Percentiles rank a stretch among this genome's conserved stretches.
Evolutionary conservation across 345 rosid genomes (phyloP).

Genomic region (Reutealis trisperma): DNA sequence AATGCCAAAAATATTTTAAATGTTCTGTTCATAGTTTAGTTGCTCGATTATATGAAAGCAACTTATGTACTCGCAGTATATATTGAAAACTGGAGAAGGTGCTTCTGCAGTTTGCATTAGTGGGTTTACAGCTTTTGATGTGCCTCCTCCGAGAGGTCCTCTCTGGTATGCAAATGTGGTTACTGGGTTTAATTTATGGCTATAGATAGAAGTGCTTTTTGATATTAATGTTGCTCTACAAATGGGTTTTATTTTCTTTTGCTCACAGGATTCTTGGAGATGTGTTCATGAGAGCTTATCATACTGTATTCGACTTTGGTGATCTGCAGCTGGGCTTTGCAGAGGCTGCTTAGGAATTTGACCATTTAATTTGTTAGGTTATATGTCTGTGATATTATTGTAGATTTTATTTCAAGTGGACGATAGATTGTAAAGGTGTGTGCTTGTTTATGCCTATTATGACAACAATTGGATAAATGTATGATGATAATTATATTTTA

Average conservation of each 20-base stretch:
- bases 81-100: constrained; percentile 62
- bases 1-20: no score
- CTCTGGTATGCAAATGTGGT: constrained; percentile 46
- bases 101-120: constrained; percentile 56
- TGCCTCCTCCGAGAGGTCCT: constrained; percentile 73
- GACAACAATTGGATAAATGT: neutral
- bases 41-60: neutral
- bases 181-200: no score
- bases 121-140: constrained; percentile 62
- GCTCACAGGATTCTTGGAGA: constrained; percentile 75
- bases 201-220: neutral
- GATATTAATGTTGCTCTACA: neutral
- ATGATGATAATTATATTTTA: no score
- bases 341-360: constrained; percentile 42
- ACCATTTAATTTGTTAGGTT: neutral
- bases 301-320: constrained; percentile 66
- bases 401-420: neutral
- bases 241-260: neutral
- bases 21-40: neutral
- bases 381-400: neutral
- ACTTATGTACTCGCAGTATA: constrained; percentile 48
- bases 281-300: constrained; percentile 81
- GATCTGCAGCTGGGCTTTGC: constrained; percentile 69
- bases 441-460: neutral
- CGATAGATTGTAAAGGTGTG: neutral